Evolutionary conservation across 2,329 filamentous ascomycete genomes (phyloP).

Genomic region (Fusarium staphyleae): DNA sequence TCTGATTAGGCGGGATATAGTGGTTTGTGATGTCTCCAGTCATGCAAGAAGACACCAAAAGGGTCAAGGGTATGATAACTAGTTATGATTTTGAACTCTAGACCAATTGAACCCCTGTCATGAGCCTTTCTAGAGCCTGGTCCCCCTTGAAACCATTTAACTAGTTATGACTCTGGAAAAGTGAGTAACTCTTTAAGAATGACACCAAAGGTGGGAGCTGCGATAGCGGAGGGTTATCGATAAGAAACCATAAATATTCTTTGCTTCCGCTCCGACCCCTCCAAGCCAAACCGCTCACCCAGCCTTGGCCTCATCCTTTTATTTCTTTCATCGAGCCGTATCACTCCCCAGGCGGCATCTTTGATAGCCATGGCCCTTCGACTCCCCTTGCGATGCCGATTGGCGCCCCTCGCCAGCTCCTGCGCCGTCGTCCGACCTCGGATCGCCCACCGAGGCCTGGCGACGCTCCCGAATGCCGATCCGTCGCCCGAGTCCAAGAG

Average conservation of each 20-base stretch:
- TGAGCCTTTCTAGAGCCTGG: neutral
- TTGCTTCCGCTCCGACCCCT: constrained; percentile 12
- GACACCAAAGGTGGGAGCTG: constrained; percentile 27
- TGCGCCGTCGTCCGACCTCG: constrained; percentile 38
- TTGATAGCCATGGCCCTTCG: constrained; percentile 49
- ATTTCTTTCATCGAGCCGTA: neutral
- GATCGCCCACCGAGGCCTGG: constrained; percentile 43
- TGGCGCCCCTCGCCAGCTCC: constrained; percentile 41
- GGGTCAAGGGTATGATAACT: neutral
- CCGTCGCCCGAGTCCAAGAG: constrained; percentile 77
- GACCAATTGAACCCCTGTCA: constrained; percentile 1
- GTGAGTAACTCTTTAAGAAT: constrained; percentile 13
- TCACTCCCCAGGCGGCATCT: too few relatives aligned
- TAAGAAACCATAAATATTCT: constrained; percentile 42
- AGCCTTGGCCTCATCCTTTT: neutral
- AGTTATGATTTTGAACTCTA: neutral
- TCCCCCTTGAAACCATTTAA: neutral
- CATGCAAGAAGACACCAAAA: neutral
- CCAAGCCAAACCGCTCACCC: neutral
- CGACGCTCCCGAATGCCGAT: constrained; percentile 69
- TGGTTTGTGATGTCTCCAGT: neutral
- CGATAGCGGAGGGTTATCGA: constrained; percentile 45
- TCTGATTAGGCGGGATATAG: neutral
- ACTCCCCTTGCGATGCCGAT: constrained; percentile 49
- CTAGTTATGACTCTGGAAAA: too few relatives aligned